Conservation (phyloP, 2,329 filamentous ascomycete species). For the Beauveria medogensis region DNA sequence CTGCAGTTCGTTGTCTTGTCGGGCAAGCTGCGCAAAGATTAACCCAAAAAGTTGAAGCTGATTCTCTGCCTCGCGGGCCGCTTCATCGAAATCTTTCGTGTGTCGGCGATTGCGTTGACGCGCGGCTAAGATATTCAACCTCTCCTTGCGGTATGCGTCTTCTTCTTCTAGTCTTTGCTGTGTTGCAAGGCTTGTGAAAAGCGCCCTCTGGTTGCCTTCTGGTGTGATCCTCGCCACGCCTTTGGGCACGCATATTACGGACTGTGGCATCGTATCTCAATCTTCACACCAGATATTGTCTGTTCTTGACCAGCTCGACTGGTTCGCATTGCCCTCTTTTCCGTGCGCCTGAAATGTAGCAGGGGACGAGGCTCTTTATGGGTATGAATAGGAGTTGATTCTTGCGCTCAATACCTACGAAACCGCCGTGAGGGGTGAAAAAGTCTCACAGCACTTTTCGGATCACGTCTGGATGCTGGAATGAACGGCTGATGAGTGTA, state of each 20-base stretch:
- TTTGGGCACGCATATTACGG: background rate
- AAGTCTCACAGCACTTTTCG: too few relatives aligned
- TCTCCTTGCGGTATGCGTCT: background rate
- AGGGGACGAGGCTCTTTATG: too few relatives aligned
- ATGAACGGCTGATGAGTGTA: too few relatives aligned
- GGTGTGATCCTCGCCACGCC: background rate
- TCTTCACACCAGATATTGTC: background rate
- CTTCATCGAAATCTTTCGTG: background rate
- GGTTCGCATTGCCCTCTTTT: too few relatives aligned
- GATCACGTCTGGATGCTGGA: accelerated
- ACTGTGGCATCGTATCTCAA: background rate
- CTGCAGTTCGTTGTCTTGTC: background rate
- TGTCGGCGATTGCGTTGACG: too few relatives aligned
- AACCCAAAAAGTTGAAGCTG: background rate
- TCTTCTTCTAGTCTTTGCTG: background rate
- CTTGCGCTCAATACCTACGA: too few relatives aligned
- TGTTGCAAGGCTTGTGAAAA: background rate
- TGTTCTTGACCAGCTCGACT: too few relatives aligned
- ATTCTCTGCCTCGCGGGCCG: background rate
- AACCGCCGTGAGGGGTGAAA: too few relatives aligned
- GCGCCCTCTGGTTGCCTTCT: background rate
- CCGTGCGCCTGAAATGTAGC: too few relatives aligned
- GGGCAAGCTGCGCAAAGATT: background rate
- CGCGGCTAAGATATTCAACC: background rate
- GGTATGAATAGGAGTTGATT: too few relatives aligned